Base-by-base conservation (phyloP, 2,329 filamentous ascomycete genomes). In the Xylariaceae sp. region DNA sequence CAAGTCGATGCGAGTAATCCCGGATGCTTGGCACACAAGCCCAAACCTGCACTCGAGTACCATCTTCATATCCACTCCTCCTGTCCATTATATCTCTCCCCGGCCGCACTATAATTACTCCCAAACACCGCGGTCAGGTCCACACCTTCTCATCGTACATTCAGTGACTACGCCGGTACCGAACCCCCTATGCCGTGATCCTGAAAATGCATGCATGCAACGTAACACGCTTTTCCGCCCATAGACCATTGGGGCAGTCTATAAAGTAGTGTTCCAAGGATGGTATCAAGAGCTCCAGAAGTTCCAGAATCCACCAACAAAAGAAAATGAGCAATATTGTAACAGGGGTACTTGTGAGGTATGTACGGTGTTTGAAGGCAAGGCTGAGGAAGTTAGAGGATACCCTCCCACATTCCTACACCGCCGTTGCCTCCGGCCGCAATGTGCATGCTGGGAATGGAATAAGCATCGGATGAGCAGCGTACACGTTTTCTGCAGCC, bases 331-430 rank as follows among this genome's bases (percentile, higher is more conserved):
- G 49, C 48, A 45, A 48, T 59, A 57, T 60, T 56, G 52, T 56
- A 52, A 60, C 56, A 60, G 53, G 48, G 48, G 44, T 42, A 40
- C 40, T 36, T 31, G 37, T 48, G 34, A 49, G 24, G 30, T 50
- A 43, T 42, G 37, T 38, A 24, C 41, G 38, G 8, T 19, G 28
- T 39, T 35, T 45, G 38, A 41, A 18, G 19, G 11, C 39, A 34
- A 16, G 42, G 43, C 46, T 41, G 38, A 30, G 41, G 44, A 36
- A 37, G 64, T 67, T 76, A 73, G 49, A 85, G 65, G 49, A 85
- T 79, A 41, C 74, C 78, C 44, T 76, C 70, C 81, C 82, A 85
- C 78, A 85, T 83, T 39, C 81, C 79, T 30, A 78, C 76, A 28
- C 76, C 78, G 33, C 71, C 70, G 24, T 72, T 62, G 35, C 64